Evolutionary conservation across 2,329 filamentous ascomycete species (phyloP).

Genomic region (Cladophialophora exuberans): DNA sequence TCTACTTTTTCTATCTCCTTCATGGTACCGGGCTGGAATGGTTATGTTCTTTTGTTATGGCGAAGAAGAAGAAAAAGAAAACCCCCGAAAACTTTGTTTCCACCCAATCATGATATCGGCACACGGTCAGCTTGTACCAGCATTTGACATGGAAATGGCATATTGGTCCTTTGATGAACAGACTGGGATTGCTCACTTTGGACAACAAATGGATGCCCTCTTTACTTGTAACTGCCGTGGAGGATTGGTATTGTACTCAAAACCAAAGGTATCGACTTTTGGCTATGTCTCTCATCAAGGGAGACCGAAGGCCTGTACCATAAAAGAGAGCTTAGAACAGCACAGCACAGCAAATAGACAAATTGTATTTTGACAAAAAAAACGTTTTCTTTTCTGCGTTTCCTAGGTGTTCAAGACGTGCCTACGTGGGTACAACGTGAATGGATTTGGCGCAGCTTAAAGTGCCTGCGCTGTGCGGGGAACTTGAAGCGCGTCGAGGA

Average conservation of each 20-base stretch:
- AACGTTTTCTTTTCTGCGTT: neutral
- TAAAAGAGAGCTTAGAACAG: conserved; percentile 19
- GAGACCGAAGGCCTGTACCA: conserved; percentile 23
- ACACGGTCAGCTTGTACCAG: conserved; percentile 11
- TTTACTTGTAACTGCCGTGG: conserved; percentile 13
- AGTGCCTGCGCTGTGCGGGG: no score
- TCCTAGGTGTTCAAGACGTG: neutral
- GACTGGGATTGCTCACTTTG: conserved; percentile 1
- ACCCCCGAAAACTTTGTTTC: conserved; percentile 6
- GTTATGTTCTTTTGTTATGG: conserved; percentile 4
- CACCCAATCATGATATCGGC: conserved; percentile 4
- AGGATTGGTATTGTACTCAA: conserved; percentile 23
- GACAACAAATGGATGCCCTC: neutral
- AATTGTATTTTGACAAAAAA: conserved; percentile 21
- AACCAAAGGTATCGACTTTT: conserved; percentile 15
- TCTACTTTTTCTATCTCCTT: conserved; percentile 11
- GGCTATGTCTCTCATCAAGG: conserved; percentile 7
- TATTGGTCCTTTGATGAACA: neutral
- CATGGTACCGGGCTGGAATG: conserved; percentile 1
- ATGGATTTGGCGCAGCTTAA: no score
- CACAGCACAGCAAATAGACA: conserved; percentile 14
- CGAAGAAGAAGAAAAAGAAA: neutral
- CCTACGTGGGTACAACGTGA: neutral
- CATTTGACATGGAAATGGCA: conserved; percentile 11
- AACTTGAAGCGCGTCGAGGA: no score